Base-by-base conservation (phyloP, 2,329 filamentous ascomycete species). In the Neopestalotiopsis rosae region DNA sequence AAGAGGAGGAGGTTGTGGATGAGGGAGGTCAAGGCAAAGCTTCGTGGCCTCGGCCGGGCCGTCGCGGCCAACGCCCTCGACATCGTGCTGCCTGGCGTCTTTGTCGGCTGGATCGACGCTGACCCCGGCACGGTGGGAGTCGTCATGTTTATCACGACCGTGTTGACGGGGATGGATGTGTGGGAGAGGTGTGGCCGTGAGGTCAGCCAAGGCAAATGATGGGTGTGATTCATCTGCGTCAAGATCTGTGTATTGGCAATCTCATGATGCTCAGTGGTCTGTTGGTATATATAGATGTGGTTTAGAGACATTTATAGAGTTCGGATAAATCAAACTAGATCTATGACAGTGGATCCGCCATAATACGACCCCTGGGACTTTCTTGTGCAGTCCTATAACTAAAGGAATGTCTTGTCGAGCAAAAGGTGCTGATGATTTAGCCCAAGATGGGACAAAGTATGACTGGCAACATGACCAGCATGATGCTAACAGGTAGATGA, bases 1-100 rank as follows among this genome's bases (percentile, higher is more conserved):
- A 72, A 77, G 66, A 79, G 80, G 24, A 77, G 78, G 65, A 73
- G 73, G 59, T 72, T 68, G 5, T 75, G 74, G 79, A 74, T 75
- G 42, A 75, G 70, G 58, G 76, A 80, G 63, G 70, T 79, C 12
- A 72, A 72, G 56, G 73, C 69, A 12, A 75, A 80, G 68, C 75
- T 79, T 1, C 73, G 67, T 24, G 76, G 74, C 1, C 75, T 90
- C 2, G 73, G 81, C 34, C 84, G 86, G 14, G 82, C 83, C 64
- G 76, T 91, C 5, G 69, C 89, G 1, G 84, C 88, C 1, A 89
- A 92, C 74, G 72, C 80, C 6, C 83, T 91, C 65, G 92, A 94
- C 76, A 76, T 92, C 61, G 74, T 90, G 4, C 81, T 92, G 40
- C 92, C 92, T 0, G 88, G 87, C 0, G 81, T 82, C 5, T 81